Conservation (phyloP, 208 protist species). For the Trypanosoma scelopori region DNA sequence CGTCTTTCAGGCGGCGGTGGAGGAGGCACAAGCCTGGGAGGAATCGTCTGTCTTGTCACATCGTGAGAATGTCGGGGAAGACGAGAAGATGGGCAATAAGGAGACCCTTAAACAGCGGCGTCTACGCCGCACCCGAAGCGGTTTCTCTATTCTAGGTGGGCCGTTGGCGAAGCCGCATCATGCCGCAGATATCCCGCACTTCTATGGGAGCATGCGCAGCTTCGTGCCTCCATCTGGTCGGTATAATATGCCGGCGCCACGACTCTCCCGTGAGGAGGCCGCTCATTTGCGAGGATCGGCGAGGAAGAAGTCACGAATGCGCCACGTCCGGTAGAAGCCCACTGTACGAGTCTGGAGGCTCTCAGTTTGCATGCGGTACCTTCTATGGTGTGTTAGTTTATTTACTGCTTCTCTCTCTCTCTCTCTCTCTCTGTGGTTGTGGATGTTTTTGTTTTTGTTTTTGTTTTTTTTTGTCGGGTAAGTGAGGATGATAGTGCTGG, state of each 20-base stretch:
- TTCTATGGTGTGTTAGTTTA: too few relatives aligned
- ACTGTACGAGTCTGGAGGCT: neutral
- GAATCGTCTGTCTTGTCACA: slow-evolving; percentile 40
- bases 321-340: slow-evolving; percentile 19
- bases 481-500: too few relatives aligned
- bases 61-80: slow-evolving; percentile 20
- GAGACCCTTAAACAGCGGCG: slow-evolving; percentile 9
- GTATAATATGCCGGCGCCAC: slow-evolving; percentile 68
- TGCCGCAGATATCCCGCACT: slow-evolving; percentile 72
- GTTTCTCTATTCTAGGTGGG: slow-evolving; percentile 22
- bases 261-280: slow-evolving; percentile 43
- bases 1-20: slow-evolving; percentile 70
- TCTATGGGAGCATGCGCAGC: slow-evolving; percentile 56
- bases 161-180: slow-evolving; percentile 35
- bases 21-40: slow-evolving; percentile 52
- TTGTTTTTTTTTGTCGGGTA: too few relatives aligned
- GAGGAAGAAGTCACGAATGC: slow-evolving; percentile 23
- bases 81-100: neutral
- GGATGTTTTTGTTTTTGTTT: too few relatives aligned
- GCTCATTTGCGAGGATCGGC: slow-evolving; percentile 29
- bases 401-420: too few relatives aligned
- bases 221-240: slow-evolving; percentile 62
- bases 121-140: slow-evolving; percentile 2
- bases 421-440: too few relatives aligned
- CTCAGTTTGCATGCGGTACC: too few relatives aligned